These are phyloP conservation scores for Monilinia fructicola DNA, from an alignment of 2,329 filamentous ascomycete species.

Conservation along the genomic window DNA sequence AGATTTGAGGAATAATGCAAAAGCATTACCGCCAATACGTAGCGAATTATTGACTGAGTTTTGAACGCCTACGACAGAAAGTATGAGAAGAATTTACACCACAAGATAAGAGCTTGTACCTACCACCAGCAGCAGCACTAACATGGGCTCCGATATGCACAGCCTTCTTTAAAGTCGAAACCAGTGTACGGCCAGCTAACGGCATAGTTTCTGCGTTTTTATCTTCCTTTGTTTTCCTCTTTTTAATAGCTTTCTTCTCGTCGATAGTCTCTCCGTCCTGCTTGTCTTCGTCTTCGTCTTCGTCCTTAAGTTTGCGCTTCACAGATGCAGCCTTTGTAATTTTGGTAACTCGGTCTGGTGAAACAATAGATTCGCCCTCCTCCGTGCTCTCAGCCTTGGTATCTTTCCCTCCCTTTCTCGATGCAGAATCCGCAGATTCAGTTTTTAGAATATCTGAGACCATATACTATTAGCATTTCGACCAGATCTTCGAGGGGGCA, in stretches of 20 bases:
- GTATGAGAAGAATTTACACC: constrained; percentile 20
- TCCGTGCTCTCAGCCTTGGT: constrained; percentile 28
- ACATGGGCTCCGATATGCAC: constrained; percentile 94
- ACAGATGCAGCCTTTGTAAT: not conserved
- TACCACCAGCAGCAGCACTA: constrained; percentile 83
- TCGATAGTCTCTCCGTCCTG: constrained; percentile 14
- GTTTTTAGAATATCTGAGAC: constrained; percentile 14
- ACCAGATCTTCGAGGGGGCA: constrained; percentile 34
- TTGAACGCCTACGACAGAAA: constrained; percentile 66
- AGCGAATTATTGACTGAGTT: constrained; percentile 78
- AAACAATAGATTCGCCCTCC: not conserved
- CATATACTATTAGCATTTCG: constrained; percentile 27
- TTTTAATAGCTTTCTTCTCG: constrained; percentile 40
- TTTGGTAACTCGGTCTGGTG: not conserved
- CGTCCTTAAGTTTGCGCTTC: constrained; percentile 37
- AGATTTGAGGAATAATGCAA: constrained; percentile 93
- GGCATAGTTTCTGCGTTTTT: constrained; percentile 59
- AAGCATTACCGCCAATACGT: constrained; percentile 86
- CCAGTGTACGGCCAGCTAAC: constrained; percentile 65
- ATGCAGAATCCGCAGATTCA: constrained; percentile 12
- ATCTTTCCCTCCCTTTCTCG: constrained; percentile 28
- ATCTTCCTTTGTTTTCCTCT: constrained; percentile 57
- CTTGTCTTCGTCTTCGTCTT: constrained; percentile 33
- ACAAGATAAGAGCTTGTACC: constrained; percentile 30
- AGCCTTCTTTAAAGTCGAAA: constrained; percentile 60